Conservation (phyloP, 2,329 filamentous ascomycete species). For the Epichloe uncinata region DNA sequence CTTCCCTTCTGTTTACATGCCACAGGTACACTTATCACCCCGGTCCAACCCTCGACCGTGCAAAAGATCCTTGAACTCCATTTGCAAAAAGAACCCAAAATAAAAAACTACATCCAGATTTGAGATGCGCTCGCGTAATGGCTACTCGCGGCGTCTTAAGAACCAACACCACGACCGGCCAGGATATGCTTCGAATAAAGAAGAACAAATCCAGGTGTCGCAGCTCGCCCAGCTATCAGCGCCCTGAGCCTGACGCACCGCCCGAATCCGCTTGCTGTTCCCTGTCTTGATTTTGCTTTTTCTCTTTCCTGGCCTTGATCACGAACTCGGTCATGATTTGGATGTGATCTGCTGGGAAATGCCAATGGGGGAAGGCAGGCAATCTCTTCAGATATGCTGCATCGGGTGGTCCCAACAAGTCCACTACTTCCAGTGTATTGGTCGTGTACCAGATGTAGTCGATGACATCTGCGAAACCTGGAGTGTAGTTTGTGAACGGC, state of each 20-base stretch:
- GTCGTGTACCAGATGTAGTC: conserved; percentile 98
- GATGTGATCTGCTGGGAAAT: conserved; percentile 88
- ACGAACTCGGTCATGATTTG: conserved; percentile 82
- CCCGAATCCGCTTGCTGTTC: conserved; percentile 46
- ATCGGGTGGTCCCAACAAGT: conserved; percentile 76
- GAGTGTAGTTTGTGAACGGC: conserved; percentile 92
- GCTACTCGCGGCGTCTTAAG: conserved; percentile 1
- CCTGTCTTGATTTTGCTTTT: conserved; percentile 51
- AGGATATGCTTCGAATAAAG: not conserved
- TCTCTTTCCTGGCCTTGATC: conserved; percentile 77
- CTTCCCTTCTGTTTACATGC: conserved; percentile 10
- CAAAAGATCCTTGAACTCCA: conserved; percentile 23
- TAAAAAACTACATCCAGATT: conserved; percentile 24
- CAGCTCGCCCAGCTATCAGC: conserved; percentile 12
- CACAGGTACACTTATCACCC: conserved; percentile 6
- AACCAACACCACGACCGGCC: conserved; percentile 3
- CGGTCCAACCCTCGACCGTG: conserved; percentile 4
- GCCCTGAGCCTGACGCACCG: conserved; percentile 16
- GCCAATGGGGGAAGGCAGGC: conserved; percentile 84
- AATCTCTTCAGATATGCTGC: conserved; percentile 73
- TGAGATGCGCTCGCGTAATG: conserved; percentile 7
- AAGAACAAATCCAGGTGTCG: not conserved
- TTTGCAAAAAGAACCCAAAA: conserved; percentile 26
- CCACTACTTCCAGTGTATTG: conserved; percentile 72
- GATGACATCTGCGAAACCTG: conserved; percentile 80